A percentile compares a stretch with the other conserved stretches of the same genome.
Evolutionary conservation across 2,329 filamentous ascomycete species (phyloP).

Genomic region (Fusarium domesticum): DNA sequence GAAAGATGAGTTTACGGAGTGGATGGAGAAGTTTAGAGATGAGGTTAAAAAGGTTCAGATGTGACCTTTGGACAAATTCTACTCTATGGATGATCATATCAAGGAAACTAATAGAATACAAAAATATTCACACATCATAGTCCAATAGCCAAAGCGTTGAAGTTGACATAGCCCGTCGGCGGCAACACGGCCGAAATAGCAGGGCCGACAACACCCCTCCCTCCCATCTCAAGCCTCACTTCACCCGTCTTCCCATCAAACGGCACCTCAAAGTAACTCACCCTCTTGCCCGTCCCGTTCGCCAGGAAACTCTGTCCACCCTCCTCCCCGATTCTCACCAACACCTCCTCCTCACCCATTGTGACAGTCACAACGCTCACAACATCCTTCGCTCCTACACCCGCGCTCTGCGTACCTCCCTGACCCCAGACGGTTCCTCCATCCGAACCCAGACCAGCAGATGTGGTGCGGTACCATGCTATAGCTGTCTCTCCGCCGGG

Average conservation of each 20-base stretch:
- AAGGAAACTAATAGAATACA: background rate
- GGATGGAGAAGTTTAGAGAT: slow-evolving; percentile 60
- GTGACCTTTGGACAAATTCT: background rate
- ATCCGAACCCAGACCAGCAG: slow-evolving; percentile 23
- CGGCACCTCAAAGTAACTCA: slow-evolving; percentile 24
- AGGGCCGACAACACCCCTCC: slow-evolving; percentile 9
- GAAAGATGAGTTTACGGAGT: slow-evolving; percentile 74
- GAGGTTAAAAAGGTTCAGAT: slow-evolving; percentile 47
- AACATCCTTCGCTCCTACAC: slow-evolving; percentile 28
- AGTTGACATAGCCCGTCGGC: slow-evolving; percentile 22
- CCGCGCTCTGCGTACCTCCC: slow-evolving; percentile 22
- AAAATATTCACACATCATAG: slow-evolving; percentile 9
- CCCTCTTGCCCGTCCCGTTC: slow-evolving; percentile 12
- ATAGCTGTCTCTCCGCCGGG: slow-evolving; percentile 29
- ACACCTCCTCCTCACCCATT: slow-evolving; percentile 26
- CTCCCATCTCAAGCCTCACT: slow-evolving; percentile 20
- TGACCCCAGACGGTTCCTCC: slow-evolving; percentile 34
- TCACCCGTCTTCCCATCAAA: slow-evolving; percentile 15
- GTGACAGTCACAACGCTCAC: slow-evolving; percentile 35
- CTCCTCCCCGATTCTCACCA: slow-evolving; percentile 33
- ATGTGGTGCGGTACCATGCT: slow-evolving; percentile 36
- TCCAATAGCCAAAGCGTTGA: slow-evolving; percentile 21
- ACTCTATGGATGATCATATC: too few species aligned
- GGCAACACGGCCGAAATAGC: slow-evolving; percentile 19
- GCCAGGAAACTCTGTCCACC: slow-evolving; percentile 14